Conservation (phyloP, 1,284 basidiomycete genomes). For the Paramarasmius palmivorus region DNA sequence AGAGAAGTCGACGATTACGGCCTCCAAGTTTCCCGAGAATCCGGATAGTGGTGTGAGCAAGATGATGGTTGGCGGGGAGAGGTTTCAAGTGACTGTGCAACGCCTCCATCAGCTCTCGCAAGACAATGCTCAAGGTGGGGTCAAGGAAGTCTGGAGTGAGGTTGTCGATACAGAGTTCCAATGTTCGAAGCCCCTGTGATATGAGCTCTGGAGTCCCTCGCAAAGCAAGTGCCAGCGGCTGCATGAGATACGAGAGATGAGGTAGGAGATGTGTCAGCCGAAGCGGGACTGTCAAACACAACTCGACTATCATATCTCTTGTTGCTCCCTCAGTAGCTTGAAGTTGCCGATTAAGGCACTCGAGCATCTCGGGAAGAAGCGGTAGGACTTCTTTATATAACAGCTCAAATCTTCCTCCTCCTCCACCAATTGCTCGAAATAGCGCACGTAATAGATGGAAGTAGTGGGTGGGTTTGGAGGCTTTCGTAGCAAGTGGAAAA, state of each 20-base stretch:
- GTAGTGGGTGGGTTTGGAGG: slow-evolving; percentile 90
- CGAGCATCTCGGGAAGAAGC: slow-evolving; percentile 95
- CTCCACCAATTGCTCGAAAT: slow-evolving; percentile 95
- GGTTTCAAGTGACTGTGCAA: slow-evolving; percentile 91
- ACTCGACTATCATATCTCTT: slow-evolving; percentile 93
- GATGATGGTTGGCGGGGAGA: slow-evolving; percentile 86
- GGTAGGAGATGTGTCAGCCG: slow-evolving; percentile 95
- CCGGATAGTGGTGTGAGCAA: slow-evolving; percentile 94
- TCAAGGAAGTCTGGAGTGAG: slow-evolving; percentile 98
- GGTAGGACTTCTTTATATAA: slow-evolving; percentile 98
- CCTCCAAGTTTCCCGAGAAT: slow-evolving; percentile 98
- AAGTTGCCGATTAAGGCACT: slow-evolving; percentile 92
- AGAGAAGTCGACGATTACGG: slow-evolving; percentile 86
- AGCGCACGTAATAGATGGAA: slow-evolving; percentile 93
- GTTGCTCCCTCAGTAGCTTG: slow-evolving; percentile 75
- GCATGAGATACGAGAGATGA: slow-evolving; percentile 95
- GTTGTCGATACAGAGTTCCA: slow-evolving; percentile 99
- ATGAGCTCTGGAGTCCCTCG: slow-evolving; percentile 89
- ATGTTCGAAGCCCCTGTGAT: slow-evolving; percentile 92
- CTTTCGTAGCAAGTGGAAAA: slow-evolving; percentile 91
- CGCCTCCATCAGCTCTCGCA: slow-evolving; percentile 94
- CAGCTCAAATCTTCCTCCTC: slow-evolving; percentile 91
- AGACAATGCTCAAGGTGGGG: slow-evolving; percentile 91
- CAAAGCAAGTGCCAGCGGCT: slow-evolving; percentile 91
- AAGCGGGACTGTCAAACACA: slow-evolving; percentile 96